Conservation (phyloP, 768 basidiomycete species). For the Boletus rubroflammeus region DNA sequence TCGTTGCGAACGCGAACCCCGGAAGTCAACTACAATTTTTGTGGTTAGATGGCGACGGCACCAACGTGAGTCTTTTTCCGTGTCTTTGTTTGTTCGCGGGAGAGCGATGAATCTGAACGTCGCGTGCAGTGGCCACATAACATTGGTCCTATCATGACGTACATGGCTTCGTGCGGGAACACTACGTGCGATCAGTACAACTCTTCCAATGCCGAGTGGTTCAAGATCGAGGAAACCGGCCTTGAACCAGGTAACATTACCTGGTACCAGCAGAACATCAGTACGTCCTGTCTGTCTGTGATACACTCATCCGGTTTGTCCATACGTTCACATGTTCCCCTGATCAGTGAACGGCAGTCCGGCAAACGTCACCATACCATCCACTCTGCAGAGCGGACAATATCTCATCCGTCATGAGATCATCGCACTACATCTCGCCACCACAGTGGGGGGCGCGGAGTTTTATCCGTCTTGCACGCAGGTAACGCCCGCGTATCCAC, state of each 20-base stretch:
- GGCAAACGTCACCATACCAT: slow-evolving; percentile 43
- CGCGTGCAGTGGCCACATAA: slow-evolving; percentile 48
- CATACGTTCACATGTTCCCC: not conserved
- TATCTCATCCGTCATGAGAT: slow-evolving; percentile 80
- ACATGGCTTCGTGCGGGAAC: slow-evolving; percentile 62
- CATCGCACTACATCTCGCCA: slow-evolving; percentile 69
- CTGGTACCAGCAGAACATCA: slow-evolving; percentile 55
- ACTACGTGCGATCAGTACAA: slow-evolving; percentile 60
- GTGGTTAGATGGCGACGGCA: slow-evolving; percentile 49
- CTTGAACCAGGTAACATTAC: slow-evolving; percentile 32
- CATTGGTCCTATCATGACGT: slow-evolving; percentile 69
- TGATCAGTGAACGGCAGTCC: slow-evolving; percentile 38
- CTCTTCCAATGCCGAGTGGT: slow-evolving; percentile 58
- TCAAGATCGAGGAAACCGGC: slow-evolving; percentile 64
- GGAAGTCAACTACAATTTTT: slow-evolving; percentile 52
- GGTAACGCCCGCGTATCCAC: slow-evolving; percentile 17
- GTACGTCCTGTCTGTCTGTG: slow-evolving; percentile 33
- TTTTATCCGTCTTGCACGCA: slow-evolving; percentile 75
- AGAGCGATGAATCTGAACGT: not conserved
- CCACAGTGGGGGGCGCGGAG: slow-evolving; percentile 59
- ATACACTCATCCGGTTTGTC: not conserved
- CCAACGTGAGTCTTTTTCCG: slow-evolving; percentile 28
- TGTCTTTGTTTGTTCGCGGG: not conserved
- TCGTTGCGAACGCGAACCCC: slow-evolving; percentile 55
- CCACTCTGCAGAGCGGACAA: slow-evolving; percentile 58